Conservation (phyloP, 495 filamentous ascomycete genomes). For the Bombardia bombarda region DNA sequence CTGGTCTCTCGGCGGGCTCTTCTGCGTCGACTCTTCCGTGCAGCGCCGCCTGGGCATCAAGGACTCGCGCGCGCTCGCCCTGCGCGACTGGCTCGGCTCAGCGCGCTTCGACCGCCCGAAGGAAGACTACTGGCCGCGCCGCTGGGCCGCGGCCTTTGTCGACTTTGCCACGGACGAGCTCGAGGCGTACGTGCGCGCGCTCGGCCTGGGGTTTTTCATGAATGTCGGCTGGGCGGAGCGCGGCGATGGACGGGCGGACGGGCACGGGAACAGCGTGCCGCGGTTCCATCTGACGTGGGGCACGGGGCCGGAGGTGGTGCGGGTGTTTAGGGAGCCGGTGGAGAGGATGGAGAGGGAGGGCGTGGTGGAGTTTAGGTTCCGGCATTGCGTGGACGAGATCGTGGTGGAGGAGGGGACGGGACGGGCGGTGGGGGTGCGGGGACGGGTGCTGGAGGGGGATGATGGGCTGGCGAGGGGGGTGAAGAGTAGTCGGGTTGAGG, state of each 20-base stretch:
- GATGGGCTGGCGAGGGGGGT: conserved; percentile 33
- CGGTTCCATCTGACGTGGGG: conserved; percentile 46
- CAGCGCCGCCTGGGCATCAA: conserved; percentile 43
- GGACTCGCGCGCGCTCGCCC: conserved; percentile 38
- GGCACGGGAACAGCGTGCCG: conserved; percentile 45
- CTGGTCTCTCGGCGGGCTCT: conserved; percentile 47
- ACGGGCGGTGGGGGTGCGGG: conserved; percentile 37
- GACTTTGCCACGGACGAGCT: conserved; percentile 41
- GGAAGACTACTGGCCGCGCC: conserved; percentile 42
- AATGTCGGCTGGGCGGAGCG: conserved; percentile 46
- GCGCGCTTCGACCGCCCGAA: conserved; percentile 41
- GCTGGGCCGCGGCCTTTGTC: conserved; percentile 47
- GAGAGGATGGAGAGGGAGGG: conserved; percentile 34
- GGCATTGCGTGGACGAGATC: conserved; percentile 42
- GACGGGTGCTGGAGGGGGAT: conserved; percentile 36
- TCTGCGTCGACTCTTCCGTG: conserved; percentile 39
- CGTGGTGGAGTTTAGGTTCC: conserved; percentile 38
- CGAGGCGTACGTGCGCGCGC: conserved; percentile 40
- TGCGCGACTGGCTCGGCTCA: conserved; percentile 42
- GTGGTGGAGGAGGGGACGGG: conserved; percentile 36
- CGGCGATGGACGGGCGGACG: conserved; percentile 37
- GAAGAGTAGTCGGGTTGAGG: conserved; percentile 29
- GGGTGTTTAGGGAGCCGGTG: conserved; percentile 42
- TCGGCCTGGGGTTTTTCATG: conserved; percentile 33
- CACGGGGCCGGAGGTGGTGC: conserved; percentile 43